Evolutionary conservation across 2,329 filamentous ascomycete species (phyloP), one percentile per base, ranked within the genome.

Genomic region (Phoma herbarum): DNA sequence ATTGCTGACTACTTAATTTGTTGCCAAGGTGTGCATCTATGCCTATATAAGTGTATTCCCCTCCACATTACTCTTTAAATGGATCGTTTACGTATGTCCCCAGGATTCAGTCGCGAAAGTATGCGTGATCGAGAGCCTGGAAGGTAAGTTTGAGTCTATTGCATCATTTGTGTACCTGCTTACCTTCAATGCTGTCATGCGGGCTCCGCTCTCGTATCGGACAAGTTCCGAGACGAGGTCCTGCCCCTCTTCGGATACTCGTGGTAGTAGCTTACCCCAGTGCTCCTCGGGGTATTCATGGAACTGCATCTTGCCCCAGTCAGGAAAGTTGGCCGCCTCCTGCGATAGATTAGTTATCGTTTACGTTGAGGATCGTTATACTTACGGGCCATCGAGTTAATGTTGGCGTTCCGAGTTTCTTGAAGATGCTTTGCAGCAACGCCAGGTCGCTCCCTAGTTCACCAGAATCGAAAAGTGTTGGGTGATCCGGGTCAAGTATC

Each of bases 361-460:
- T 43, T 41, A 35, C 16, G 8, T 26, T 42, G 41, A 0, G 22
- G 8, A 18, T 25, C 42, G 3, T 35, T 25, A 3, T 31, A 62
- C 83, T 66, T 76, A 87, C 92, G 2, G 95, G 95, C 95, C 95
- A 99, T 0, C 82, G 87, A 51, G 88, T 81, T n/a, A 83, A 77
- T 43, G 90, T 90, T 0, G 95, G 95, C 1, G 93, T 97, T 1
- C 96, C 96, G 7, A 99, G 77, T 0, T 90, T 96, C 77, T 91
- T 89, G 79, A 99, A 98, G 33, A 98, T 94, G 71, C 92, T 97
- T 52, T 93, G 84, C 56, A 99, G 94, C 49, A 99, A 82, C 0
- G 92, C 91, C 37, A 99, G 82, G 77, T 99, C 95, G 72, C 91
- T 98, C 0, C 96, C 95, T 49, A 98, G 84, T 67, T 96, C 92